Evolutionary conservation across 257 asterid genomes (phyloP).

Genomic region (Rehmannia glutinosa): DNA sequence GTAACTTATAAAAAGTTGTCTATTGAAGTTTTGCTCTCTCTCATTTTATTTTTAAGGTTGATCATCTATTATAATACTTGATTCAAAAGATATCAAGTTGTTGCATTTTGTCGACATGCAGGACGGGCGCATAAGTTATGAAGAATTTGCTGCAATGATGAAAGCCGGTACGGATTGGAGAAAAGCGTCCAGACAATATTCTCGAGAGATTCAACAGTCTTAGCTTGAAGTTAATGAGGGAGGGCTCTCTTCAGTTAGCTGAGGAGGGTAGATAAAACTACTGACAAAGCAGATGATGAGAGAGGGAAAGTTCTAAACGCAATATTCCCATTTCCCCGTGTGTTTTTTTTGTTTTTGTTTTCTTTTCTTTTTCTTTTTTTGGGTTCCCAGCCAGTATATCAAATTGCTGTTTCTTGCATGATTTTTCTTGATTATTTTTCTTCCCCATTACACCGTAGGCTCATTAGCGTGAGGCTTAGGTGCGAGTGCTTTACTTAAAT

Average conservation of each 20-base stretch:
- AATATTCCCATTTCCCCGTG: not conserved
- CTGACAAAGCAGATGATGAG: not conserved
- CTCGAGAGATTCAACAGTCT: slow-evolving; percentile 43
- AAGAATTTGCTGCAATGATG: slow-evolving; percentile 43
- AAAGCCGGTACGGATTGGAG: slow-evolving; percentile 53
- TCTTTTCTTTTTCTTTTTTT: not conserved
- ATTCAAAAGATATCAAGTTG: not conserved
- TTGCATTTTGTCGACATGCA: slow-evolving; percentile 4
- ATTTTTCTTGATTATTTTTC: not conserved
- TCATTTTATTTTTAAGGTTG: not conserved
- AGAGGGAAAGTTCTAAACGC: not conserved
- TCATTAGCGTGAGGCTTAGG: not conserved
- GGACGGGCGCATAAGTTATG: slow-evolving; percentile 48
- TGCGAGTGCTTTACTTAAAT: not conserved
- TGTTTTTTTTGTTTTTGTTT: not conserved
- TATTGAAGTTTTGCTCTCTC: not conserved
- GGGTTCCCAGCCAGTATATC: not conserved
- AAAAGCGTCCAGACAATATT: slow-evolving; percentile 46
- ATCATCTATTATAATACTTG: not conserved
- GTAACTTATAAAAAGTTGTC: too few species aligned
- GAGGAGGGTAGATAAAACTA: slow-evolving; percentile 25
- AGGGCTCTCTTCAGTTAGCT: slow-evolving; percentile 28
- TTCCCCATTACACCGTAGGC: not conserved
- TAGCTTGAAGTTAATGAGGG: slow-evolving; percentile 38
- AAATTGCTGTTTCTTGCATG: not conserved